These are phyloP conservation scores for Pseudofabraea citricarpa DNA, from an alignment of 2,329 filamentous ascomycete genomes.

Conservation along the genomic window DNA sequence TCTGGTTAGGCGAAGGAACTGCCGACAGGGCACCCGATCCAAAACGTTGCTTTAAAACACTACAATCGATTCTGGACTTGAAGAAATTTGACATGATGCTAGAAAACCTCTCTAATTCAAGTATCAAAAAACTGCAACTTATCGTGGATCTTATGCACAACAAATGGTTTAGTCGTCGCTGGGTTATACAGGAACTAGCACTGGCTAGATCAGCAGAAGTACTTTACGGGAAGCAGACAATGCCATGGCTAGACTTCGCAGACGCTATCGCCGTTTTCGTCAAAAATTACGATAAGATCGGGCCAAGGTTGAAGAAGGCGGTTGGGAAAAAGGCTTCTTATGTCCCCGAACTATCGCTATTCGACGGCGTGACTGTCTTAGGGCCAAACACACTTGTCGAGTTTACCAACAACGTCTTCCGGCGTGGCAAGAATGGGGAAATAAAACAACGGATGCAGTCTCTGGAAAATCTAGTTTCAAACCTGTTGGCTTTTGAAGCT, in stretches of 20 bases:
- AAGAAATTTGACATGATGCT: too few relatives aligned
- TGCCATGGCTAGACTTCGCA: slow-evolving; percentile 17
- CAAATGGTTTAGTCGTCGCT: slow-evolving; percentile 5
- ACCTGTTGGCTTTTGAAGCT: slow-evolving; percentile 15
- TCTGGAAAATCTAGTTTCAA: slow-evolving; percentile 19
- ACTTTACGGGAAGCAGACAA: slow-evolving; percentile 24
- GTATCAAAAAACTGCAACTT: too few relatives aligned
- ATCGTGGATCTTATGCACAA: too few relatives aligned
- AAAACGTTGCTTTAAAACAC: too few relatives aligned
- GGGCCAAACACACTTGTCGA: slow-evolving; percentile 14
- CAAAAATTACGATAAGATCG: not conserved
- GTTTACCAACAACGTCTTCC: slow-evolving; percentile 14
- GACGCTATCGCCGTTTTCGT: slow-evolving; percentile 12
- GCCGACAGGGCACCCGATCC: too few relatives aligned
- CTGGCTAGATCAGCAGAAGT: slow-evolving; percentile 1
- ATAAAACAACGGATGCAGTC: slow-evolving; percentile 1
- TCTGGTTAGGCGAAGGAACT: slow-evolving; percentile 25
- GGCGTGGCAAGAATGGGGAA: slow-evolving; percentile 4
- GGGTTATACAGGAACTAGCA: slow-evolving; percentile 5
- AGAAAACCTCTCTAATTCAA: too few relatives aligned
- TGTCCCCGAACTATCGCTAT: not conserved
- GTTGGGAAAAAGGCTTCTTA: too few relatives aligned
- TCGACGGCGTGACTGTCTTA: not conserved
- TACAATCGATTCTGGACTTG: too few relatives aligned
- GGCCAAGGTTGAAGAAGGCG: too few relatives aligned